phyloP scores from a whole-genome alignment of 2,329 filamentous ascomycete genomes.

The Talaromyces rugulosus region DNA sequence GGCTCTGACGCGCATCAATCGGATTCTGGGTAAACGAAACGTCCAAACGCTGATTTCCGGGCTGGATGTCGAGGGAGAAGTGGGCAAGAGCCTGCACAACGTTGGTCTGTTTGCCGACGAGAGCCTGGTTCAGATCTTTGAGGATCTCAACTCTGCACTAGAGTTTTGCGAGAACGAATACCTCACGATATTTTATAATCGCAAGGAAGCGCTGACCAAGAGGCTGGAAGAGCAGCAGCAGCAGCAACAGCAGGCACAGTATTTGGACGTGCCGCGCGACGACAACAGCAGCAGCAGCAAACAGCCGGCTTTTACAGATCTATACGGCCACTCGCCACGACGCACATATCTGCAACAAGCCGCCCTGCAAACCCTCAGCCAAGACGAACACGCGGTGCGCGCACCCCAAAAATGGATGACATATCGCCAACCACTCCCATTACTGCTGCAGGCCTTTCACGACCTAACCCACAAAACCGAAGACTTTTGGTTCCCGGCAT shows the following conservation, averaged over 20 bases:
- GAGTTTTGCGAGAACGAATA: conserved; percentile 95
- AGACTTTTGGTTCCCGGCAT: conserved; percentile 88
- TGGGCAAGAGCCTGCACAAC: conserved; percentile 74
- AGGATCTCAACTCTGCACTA: conserved; percentile 85
- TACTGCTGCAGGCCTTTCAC: conserved; percentile 94
- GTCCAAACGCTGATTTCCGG: conserved; percentile 81
- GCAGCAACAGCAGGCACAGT: conserved; percentile 8
- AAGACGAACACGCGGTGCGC: conserved; percentile 52
- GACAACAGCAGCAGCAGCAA: background rate
- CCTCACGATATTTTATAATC: conserved; percentile 72
- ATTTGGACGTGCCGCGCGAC: conserved; percentile 27
- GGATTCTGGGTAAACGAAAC: conserved; percentile 70
- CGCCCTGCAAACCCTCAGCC: conserved; percentile 69
- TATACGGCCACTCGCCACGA: conserved; percentile 67
- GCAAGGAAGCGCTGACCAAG: conserved; percentile 50
- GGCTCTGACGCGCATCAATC: conserved; percentile 87
- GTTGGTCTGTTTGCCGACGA: conserved; percentile 76
- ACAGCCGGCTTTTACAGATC: conserved; percentile 3
- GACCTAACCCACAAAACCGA: conserved; percentile 72
- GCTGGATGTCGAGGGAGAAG: conserved; percentile 67
- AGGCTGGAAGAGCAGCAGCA: background rate
- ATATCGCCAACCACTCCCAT: conserved; percentile 83
- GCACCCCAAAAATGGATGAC: conserved; percentile 63
- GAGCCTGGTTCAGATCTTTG: conserved; percentile 73
- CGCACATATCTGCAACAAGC: conserved; percentile 72